phyloP scores from a whole-genome alignment of 345 rosid species.

The Populus euphratica region DNA sequence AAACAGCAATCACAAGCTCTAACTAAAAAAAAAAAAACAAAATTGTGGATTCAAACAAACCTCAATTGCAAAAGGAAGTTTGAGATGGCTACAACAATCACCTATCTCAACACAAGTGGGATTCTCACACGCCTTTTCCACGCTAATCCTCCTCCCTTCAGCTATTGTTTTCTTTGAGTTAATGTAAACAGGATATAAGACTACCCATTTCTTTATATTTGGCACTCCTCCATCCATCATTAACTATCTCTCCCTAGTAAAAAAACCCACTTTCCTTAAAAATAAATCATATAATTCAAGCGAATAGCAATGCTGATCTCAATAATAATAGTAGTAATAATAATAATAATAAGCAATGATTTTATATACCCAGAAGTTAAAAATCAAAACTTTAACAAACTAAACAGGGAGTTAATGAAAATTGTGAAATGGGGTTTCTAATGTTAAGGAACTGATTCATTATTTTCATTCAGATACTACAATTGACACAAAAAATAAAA shows the following conservation, averaged over 20 bases:
- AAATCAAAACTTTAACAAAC: neutral
- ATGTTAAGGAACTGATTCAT: neutral
- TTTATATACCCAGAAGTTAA: neutral
- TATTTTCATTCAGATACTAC: neutral
- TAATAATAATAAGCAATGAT: neutral
- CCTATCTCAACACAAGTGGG: constrained; percentile 79
- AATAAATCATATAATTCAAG: neutral
- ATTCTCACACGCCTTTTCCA: constrained; percentile 71
- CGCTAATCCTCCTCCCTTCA: constrained; percentile 72
- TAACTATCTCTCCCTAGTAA: neutral
- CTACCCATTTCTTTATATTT: constrained; percentile 55
- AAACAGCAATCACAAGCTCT: neutral
- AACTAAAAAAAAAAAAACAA: neutral
- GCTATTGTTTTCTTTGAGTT: constrained; percentile 92
- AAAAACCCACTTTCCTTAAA: neutral
- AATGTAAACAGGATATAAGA: constrained; percentile 81
- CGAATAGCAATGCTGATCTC: neutral
- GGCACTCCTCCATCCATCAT: constrained; percentile 10
- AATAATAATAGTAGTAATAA: too few relatives aligned
- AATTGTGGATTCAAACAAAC: constrained; percentile 24
- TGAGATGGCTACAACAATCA: constrained; percentile 75
- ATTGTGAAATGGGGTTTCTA: neutral
- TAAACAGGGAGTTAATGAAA: neutral
- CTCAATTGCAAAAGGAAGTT: constrained; percentile 70
- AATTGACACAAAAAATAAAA: neutral